Evolutionary conservation across 2,329 filamentous ascomycete species (phyloP).

Genomic region (Trematosphaeria pertusa): DNA sequence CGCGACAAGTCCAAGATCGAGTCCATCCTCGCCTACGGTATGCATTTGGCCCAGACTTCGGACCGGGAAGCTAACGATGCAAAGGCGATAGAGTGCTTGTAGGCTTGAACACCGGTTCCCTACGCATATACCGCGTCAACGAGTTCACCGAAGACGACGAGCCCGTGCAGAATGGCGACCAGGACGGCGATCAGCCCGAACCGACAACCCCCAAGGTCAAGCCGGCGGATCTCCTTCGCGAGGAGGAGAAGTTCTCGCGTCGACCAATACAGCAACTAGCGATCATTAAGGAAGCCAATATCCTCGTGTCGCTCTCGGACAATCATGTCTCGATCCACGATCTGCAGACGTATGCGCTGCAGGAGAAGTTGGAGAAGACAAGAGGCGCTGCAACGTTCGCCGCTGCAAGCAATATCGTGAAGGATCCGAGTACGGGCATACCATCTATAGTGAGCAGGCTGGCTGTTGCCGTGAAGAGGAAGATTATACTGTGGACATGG

Average conservation of each 20-base stretch:
- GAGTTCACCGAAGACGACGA: conserved; percentile 60
- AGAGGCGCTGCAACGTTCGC: conserved; percentile 91
- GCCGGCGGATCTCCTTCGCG: conserved; percentile 82
- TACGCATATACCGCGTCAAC: conserved; percentile 92
- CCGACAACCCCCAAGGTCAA: conserved; percentile 44
- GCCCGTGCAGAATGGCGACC: conserved; percentile 42
- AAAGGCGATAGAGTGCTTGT: conserved; percentile 88
- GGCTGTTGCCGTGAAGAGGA: conserved; percentile 91
- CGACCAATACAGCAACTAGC: conserved; percentile 92
- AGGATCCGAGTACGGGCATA: conserved; percentile 84
- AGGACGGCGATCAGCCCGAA: conserved; percentile 52
- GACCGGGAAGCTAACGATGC: conserved; percentile 23
- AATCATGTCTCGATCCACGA: conserved; percentile 90
- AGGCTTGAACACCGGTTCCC: conserved; percentile 84
- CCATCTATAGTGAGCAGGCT: conserved; percentile 91
- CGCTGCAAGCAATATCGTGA: conserved; percentile 93
- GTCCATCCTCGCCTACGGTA: conserved; percentile 89
- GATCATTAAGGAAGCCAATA: conserved; percentile 92
- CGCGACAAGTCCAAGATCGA: conserved; percentile 98
- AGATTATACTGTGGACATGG: conserved; percentile 92
- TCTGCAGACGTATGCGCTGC: conserved; percentile 79
- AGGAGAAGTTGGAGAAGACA: conserved; percentile 81
- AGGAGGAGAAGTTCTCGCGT: conserved; percentile 92
- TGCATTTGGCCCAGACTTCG: conserved; percentile 16
- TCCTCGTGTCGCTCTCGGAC: conserved; percentile 89